Base-by-base conservation (phyloP, 2,329 filamentous ascomycete genomes). In the Sclerotinia spermophila region DNA sequence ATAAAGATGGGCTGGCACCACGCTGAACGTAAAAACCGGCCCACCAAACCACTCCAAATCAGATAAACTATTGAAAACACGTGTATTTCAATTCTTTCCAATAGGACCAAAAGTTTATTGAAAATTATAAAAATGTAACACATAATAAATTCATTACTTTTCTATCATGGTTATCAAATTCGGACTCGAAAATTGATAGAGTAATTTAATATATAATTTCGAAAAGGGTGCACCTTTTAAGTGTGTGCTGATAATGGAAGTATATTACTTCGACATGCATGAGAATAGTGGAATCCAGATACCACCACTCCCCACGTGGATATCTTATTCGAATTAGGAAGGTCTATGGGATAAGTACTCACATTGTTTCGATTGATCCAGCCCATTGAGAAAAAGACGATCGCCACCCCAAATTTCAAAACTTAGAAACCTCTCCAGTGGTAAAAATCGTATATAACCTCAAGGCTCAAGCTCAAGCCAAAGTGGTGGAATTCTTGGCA, bases 1-100 rank as follows among this genome's bases (percentile, higher is more conserved):
- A 65, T 38, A 65, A 53, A 65, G 61, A 53, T 65, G 33, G 61
- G n/a, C n/a, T n/a, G n/a, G n/a, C n/a, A n/a, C n/a, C n/a, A n/a
- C n/a, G n/a, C n/a, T n/a, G n/a, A n/a, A n/a, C n/a, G n/a, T n/a
- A n/a, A n/a, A n/a, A n/a, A n/a, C n/a, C n/a, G n/a, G n/a, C n/a
- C n/a, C n/a, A n/a, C n/a, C n/a, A n/a, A n/a, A n/a, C n/a, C n/a
- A n/a, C n/a, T n/a, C n/a, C n/a, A n/a, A n/a, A n/a, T n/a, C n/a
- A n/a, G n/a, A n/a, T n/a, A n/a, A n/a, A n/a, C n/a, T n/a, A n/a
- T n/a, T n/a, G n/a, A n/a, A n/a, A n/a, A n/a, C n/a, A n/a, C n/a
- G n/a, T n/a, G n/a, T n/a, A n/a, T n/a, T n/a, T n/a, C n/a, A n/a
- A n/a, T n/a, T n/a, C n/a, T n/a, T n/a, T n/a, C n/a, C n/a, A n/a